Base-by-base conservation (phyloP, 352 stramenopile species). In the Salisapilia sapeloensis region DNA sequence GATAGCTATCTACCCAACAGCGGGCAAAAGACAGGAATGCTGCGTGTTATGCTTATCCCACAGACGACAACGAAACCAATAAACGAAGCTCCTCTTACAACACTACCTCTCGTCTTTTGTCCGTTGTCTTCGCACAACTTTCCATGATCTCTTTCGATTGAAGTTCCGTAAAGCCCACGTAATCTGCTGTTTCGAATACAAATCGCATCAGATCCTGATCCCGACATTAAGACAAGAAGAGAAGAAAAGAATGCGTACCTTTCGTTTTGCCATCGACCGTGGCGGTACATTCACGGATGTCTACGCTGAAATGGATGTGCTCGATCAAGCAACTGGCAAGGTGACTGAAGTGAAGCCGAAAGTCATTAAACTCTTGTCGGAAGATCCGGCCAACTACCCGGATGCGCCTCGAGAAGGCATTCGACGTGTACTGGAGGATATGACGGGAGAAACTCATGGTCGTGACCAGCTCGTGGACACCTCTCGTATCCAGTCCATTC, bases 221-320 rank as follows among this genome's bases (percentile, higher is more conserved):
- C n/a, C n/a, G n/a, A n/a, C n/a, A n/a, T n/a, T n/a, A n/a, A n/a
- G n/a, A 28, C 10, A 28, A 28, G 24, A 28, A 28, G 13, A 28
- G 24, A 13, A 28, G 13, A 28, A 12, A 13, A 10, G 10, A 28
- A 62, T 53, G 54, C 57, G 75, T 23, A 57, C 72, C n/a, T 86
- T 96, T 47, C 83, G 91, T 52, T 97, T 98, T 49, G 72, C 83
- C 30, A 98, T 99, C 46, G 94, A 99, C 56, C 87, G 92, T 40
- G 87, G 95, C 39, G 82, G 90, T 18, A 99, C 95, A 22, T 99
- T 99, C 61, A 98, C 93, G 14, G 95, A 99, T 52, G 71, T 98
- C n/a, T 95, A 96, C 44, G 92, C 85, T 18, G 81, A 89, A 56
- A 82, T 97, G 42, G 79, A 93, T 39, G 69, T 84, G 17, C 33